A percentile compares a stretch with the other conserved stretches of the same genome.
Conservation (phyloP, 441 rosid species). For the Eutrema salsugineum region DNA sequence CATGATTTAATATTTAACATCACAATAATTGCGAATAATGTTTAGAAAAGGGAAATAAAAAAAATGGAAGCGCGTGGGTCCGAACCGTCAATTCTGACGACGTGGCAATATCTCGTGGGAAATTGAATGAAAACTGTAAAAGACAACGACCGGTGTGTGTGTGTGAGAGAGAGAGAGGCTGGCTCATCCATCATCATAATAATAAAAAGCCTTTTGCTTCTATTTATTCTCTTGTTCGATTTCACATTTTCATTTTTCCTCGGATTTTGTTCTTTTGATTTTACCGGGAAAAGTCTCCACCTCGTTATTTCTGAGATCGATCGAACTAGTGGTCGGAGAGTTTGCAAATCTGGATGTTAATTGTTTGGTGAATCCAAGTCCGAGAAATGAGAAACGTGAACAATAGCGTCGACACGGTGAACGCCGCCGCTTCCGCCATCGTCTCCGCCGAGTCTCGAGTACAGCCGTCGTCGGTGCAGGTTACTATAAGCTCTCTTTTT, state of each 20-base stretch:
- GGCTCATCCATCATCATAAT: background rate
- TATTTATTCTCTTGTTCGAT: constrained; percentile 5
- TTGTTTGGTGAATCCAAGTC: constrained; percentile 18
- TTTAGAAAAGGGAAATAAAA: background rate
- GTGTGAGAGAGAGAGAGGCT: background rate
- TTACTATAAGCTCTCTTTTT: background rate
- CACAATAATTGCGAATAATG: constrained; percentile 18
- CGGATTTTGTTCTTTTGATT: background rate
- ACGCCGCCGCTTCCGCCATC: constrained; percentile 95
- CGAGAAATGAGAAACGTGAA: constrained; percentile 48
- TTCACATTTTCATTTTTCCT: background rate
- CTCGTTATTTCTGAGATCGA: background rate
- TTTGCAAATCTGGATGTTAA: constrained; percentile 25
- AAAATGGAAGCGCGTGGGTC: constrained; percentile 35
- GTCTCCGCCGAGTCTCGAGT: constrained; percentile 74
- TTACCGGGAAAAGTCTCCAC: background rate
- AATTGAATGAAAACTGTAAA: constrained; percentile 37
- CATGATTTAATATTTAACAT: constrained; percentile 2
- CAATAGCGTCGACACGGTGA: constrained; percentile 65
- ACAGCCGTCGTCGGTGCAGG: constrained; percentile 60
- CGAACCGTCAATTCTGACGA: constrained; percentile 23
- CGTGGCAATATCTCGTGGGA: constrained; percentile 31
- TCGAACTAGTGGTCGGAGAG: background rate
- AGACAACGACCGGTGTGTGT: constrained; percentile 27
- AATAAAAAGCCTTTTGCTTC: background rate